Evolutionary conservation across 208 protist species (phyloP).

Genomic region (Kentomonas sorsogonicus): DNA sequence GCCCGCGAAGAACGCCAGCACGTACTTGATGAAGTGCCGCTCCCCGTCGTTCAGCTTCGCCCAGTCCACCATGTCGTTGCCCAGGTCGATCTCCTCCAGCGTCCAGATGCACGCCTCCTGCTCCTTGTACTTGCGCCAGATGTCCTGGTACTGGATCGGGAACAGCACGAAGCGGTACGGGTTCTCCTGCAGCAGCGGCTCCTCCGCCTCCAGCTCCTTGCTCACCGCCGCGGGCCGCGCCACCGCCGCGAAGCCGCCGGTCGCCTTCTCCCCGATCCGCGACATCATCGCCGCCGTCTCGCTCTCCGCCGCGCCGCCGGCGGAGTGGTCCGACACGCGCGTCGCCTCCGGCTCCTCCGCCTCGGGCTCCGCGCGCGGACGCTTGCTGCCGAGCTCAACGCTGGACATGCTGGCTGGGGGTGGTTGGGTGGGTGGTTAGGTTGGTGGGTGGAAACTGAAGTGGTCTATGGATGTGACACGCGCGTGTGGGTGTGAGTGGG

Average conservation of each 20-base stretch:
- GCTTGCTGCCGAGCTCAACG: too few relatives aligned
- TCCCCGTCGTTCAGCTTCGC: conserved; percentile 93
- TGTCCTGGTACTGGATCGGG: conserved; percentile 95
- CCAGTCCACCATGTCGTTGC: conserved; percentile 95
- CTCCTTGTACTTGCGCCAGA: conserved; percentile 99
- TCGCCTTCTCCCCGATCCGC: conserved; percentile 8
- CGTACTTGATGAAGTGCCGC: conserved; percentile 97
- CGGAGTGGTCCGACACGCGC: not conserved
- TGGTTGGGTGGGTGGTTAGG: too few relatives aligned
- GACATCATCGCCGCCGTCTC: not conserved
- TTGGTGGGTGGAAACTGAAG: too few relatives aligned
- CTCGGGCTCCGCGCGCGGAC: conserved; percentile 10
- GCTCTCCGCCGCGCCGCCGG: not conserved
- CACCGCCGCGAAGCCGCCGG: conserved; percentile 6
- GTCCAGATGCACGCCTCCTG: conserved; percentile 97
- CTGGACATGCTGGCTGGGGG: too few relatives aligned
- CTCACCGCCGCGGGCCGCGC: conserved; percentile 6
- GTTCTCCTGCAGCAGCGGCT: conserved; percentile 96
- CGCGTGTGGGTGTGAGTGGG: too few relatives aligned
- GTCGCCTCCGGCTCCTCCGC: conserved; percentile 6
- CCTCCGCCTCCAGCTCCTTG: conserved; percentile 35
- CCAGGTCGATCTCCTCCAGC: conserved; percentile 98
- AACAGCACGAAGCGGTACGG: conserved; percentile 97
- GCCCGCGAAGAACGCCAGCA: conserved; percentile 99
- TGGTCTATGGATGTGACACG: too few relatives aligned